phyloP scores from a whole-genome alignment of 1,284 basidiomycete genomes.

The Apiotrichum mycotoxinovorans region DNA sequence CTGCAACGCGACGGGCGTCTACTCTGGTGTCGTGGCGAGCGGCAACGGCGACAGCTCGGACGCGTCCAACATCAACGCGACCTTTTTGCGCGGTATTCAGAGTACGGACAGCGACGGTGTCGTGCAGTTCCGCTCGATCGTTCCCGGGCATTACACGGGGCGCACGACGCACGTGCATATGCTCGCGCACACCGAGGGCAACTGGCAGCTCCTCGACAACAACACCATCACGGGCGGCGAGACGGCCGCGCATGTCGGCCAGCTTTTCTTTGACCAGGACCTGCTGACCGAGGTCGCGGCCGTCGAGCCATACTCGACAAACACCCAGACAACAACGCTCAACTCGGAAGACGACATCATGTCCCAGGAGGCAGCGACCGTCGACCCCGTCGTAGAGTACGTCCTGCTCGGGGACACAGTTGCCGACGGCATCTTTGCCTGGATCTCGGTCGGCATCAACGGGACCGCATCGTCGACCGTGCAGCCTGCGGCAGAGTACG shows the following conservation, averaged over 20 bases:
- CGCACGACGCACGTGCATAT: constrained; percentile 29
- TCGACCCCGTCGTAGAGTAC: constrained; percentile 25
- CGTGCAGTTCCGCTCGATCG: constrained; percentile 64
- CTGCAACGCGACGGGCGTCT: constrained; percentile 53
- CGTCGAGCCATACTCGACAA: constrained; percentile 47
- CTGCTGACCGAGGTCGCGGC: constrained; percentile 47
- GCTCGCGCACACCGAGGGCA: constrained; percentile 18
- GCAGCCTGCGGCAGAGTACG: constrained; percentile 7
- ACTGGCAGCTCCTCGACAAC: constrained; percentile 20
- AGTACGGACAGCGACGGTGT: constrained; percentile 65
- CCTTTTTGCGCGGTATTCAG: constrained; percentile 64
- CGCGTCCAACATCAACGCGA: constrained; percentile 49
- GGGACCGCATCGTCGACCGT: constrained; percentile 8
- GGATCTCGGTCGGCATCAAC: constrained; percentile 24
- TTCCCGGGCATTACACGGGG: constrained; percentile 59
- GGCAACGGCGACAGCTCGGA: constrained; percentile 40
- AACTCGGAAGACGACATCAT: constrained; percentile 22
- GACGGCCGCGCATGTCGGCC: constrained; percentile 48
- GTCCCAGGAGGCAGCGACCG: constrained; percentile 10
- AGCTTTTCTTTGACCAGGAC: constrained; percentile 53
- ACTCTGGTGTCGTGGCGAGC: constrained; percentile 52
- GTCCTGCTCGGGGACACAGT: constrained; percentile 20
- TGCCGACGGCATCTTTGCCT: constrained; percentile 23
- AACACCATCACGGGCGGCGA: constrained; percentile 46
- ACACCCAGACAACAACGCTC: constrained; percentile 21